Base-by-base conservation (phyloP, 352 stramenopile genomes). In the Pythium diclinum region DNA sequence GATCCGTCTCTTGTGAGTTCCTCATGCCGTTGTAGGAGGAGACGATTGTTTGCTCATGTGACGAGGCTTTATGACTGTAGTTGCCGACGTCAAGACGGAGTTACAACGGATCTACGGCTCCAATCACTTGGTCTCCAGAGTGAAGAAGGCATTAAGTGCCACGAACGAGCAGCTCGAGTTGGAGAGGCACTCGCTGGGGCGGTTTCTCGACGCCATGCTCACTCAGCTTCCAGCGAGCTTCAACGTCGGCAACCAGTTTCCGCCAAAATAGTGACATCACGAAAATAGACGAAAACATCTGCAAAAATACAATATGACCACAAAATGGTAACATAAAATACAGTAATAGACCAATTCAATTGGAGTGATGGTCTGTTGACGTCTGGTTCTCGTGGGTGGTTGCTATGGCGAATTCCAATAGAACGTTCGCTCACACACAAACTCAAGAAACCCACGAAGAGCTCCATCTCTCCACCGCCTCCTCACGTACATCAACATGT, bases 1-100 rank as follows among this genome's bases (percentile, higher is more conserved):
- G 81, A 16, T 79, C 79, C 36, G 88, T 98, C n/a, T 96, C 85
- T 61, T 77, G 81, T 92, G 42, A 56, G 65, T 28, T 14, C 11
- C 17, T 11, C 51, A 6, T 42, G 9, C 10, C 5, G 6, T 42
- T 42, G 8, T 3, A 28, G 25, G 25, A 28, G 25, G 25, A 28
- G 25, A 28, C 25, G 25, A 28, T 28, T 28, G 25, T 2, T 28
- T 28, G 25, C 25, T 28, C 25, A 28, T 28, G 25, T 58, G 28
- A 32, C 44, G 3, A 13, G 17, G 17, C 23, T 25, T 44, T 16
- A 21, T 53, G 13, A 17, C 3, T 46, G 8, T 34, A 88, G 80
- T 78, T 38, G 59, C 73, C 28, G 79, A 86, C 51, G 40, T 87
- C 17, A 82, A 69, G 48, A 68, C 71, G 0, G 81, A 87, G 61